Evolutionary conservation across 1,284 basidiomycete genomes (phyloP), one percentile per base, ranked within the genome.

Genomic region (Irpex lacteus): DNA sequence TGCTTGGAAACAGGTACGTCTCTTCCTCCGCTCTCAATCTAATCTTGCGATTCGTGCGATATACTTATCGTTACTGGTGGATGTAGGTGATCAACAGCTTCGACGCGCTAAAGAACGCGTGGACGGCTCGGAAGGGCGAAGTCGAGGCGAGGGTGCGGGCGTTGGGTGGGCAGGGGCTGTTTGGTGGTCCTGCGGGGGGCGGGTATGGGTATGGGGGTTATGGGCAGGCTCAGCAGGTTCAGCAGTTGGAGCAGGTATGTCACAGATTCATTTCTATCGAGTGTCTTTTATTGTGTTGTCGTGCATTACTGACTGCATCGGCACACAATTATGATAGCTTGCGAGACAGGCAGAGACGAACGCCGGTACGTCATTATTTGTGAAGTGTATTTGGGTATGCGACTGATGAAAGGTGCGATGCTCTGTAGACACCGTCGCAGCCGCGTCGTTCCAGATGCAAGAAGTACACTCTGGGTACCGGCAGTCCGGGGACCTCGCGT

Each of bases 401-500:
- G 1, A 9, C n/a, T 63, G 21, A 60, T 53, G 19, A 3, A n/a
- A 26, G 21, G 26, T 44, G 4, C 47, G 21, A 40, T 44, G 8
- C 3, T 54, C n/a, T 44, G 1, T 59, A 78, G 77, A 77, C 60
- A 72, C 73, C 2, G 69, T 78, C 19, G 76, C 76, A 7, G 78
- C 78, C 4, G 72, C 75, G 2, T 65, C 73, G 5, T 74, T 78
- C 70, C 78, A 79, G 68, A 74, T 78, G 74, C 69, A 75, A 36
- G 78, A 79, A 61, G 75, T 76, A 4, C 73, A 71, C 55, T 57
- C 63, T 19, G 76, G 76, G 1, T 79, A 80, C 63, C 75, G 77
- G 18, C 77, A 77, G 61, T 79, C 78, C n/a, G 70, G 72, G 44
- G 78, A 80, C 62, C 56, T 75, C 19, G 76, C 77, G 11, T 76